These are phyloP conservation scores for Dittrichia graveolens DNA, from an alignment of 129 eudicot species.

Conservation along the genomic window DNA sequence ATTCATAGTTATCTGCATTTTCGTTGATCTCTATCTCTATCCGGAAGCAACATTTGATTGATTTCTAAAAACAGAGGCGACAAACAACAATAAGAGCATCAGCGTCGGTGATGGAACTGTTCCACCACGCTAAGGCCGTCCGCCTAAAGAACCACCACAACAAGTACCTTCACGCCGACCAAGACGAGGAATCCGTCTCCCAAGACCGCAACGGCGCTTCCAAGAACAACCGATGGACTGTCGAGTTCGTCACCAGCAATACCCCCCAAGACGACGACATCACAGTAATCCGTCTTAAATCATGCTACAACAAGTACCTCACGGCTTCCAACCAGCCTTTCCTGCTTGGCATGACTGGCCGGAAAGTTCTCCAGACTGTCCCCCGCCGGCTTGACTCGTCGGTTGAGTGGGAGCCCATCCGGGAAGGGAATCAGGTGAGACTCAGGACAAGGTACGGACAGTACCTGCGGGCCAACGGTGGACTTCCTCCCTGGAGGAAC, in stretches of 20 bases:
- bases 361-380: constrained; percentile 65
- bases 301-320: constrained; percentile 64
- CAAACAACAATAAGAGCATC: constrained; percentile 10
- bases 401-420: constrained; percentile 75
- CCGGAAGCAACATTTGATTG: not conserved
- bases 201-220: constrained; percentile 68
- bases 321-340: constrained; percentile 79
- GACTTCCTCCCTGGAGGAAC: constrained; percentile 78
- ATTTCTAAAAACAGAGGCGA: constrained; percentile 1
- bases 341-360: constrained; percentile 74
- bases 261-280: constrained; percentile 20
- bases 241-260: constrained; percentile 45
- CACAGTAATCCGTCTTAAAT: constrained; percentile 61
- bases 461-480: constrained; percentile 64
- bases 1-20: not conserved
- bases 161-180: constrained; percentile 72
- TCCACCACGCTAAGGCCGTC: constrained; percentile 65
- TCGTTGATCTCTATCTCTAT: not conserved
- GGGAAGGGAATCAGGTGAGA: constrained; percentile 54
- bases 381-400: constrained; percentile 64
- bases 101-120: constrained; percentile 51
- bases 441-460: constrained; percentile 60
- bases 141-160: constrained; percentile 62
- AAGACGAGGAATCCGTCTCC: constrained; percentile 72
- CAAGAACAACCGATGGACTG: constrained; percentile 60